Conservation (phyloP, 345 rosid species). For the Xanthoceras sorbifolium region DNA sequence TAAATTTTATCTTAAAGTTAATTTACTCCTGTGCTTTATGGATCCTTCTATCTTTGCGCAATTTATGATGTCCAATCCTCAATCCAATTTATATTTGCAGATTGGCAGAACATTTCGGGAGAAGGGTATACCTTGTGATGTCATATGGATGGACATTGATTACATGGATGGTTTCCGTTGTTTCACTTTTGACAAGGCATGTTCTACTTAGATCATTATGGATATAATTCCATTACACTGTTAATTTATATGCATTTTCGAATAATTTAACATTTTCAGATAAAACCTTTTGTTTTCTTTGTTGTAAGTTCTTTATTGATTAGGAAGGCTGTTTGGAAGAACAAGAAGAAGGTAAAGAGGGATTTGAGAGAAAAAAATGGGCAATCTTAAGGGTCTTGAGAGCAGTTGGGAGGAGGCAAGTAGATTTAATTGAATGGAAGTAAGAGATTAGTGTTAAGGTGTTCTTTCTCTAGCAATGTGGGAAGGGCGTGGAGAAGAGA, state of each 20-base stretch:
- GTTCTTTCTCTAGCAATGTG: neutral
- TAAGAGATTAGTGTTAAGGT: neutral
- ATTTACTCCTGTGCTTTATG: neutral
- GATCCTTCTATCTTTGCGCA: neutral
- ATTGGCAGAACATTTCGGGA: constrained; percentile 70
- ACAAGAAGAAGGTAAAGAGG: neutral
- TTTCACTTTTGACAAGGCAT: constrained; percentile 90
- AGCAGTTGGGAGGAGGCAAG: neutral
- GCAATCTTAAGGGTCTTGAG: neutral
- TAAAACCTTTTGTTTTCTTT: neutral
- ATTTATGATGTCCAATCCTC: constrained; percentile 15
- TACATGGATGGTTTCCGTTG: constrained; percentile 98
- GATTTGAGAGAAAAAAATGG: neutral
- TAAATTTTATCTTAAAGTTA: neutral
- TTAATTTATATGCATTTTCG: neutral
- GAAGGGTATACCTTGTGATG: constrained; percentile 86
- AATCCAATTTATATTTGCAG: constrained; percentile 37
- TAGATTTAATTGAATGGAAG: neutral
- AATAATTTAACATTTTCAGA: neutral
- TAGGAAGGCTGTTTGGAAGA: neutral
- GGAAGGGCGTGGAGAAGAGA: neutral
- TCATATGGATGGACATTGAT: constrained; percentile 98
- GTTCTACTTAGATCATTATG: constrained; percentile 19
- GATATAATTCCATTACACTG: neutral
- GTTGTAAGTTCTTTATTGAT: neutral